These are phyloP conservation scores for Manihot esculenta DNA, from an alignment of 441 rosid species.

Conservation along the genomic window DNA sequence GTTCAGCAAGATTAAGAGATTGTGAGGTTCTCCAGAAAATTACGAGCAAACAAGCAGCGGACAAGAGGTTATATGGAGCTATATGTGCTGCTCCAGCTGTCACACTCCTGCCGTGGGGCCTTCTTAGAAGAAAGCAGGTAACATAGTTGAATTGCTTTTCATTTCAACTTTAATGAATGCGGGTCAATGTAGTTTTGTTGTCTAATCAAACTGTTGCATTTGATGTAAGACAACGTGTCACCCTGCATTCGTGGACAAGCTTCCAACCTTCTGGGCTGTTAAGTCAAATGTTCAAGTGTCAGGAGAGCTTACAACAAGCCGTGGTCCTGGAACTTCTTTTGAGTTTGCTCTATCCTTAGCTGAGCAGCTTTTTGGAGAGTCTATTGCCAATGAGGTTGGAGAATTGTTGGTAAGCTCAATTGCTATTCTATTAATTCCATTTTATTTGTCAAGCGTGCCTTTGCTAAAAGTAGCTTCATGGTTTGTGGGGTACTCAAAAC, in stretches of 20 bases:
- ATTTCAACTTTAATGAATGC: slow-evolving; percentile 11
- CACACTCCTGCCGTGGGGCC: slow-evolving; percentile 97
- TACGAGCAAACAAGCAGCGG: slow-evolving; percentile 72
- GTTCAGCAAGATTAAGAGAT: slow-evolving; percentile 84
- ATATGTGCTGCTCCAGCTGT: slow-evolving; percentile 94
- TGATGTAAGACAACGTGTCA: slow-evolving; percentile 84
- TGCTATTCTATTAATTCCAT: background rate
- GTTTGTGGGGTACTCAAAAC: background rate
- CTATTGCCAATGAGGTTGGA: slow-evolving; percentile 63
- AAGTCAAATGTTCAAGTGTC: slow-evolving; percentile 79
- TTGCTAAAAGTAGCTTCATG: background rate
- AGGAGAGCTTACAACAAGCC: slow-evolving; percentile 90
- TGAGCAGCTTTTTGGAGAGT: slow-evolving; percentile 82
- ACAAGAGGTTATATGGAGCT: slow-evolving; percentile 76
- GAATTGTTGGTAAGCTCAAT: slow-evolving; percentile 51
- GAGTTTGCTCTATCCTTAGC: slow-evolving; percentile 77
- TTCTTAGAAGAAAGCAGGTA: slow-evolving; percentile 71
- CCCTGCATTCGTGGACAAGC: slow-evolving; percentile 81
- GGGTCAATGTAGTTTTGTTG: slow-evolving; percentile 29
- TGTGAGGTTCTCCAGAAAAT: slow-evolving; percentile 60
- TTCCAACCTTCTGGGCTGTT: slow-evolving; percentile 94
- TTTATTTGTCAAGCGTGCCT: background rate
- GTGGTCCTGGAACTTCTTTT: slow-evolving; percentile 92
- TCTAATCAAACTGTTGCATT: slow-evolving; percentile 53
- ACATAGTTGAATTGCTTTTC: slow-evolving; percentile 9